A percentile compares a stretch with the other conserved stretches of the same genome.
Evolutionary conservation across 106 monocot genomes (phyloP).

Genomic region (Acorus gramineus): DNA sequence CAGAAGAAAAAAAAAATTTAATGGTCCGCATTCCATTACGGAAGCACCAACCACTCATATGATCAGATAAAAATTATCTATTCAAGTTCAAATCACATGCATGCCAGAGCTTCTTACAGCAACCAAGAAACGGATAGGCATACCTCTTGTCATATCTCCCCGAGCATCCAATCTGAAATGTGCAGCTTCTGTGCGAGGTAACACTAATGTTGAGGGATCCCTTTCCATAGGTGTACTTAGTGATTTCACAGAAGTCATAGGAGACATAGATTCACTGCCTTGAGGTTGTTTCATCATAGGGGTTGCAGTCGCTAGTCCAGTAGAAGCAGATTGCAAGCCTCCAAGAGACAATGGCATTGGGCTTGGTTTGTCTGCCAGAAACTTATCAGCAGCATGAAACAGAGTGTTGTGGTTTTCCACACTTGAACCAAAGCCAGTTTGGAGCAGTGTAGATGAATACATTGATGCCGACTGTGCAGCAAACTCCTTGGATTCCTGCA

Average conservation of each 20-base stretch:
- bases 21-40: too few species aligned
- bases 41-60: too few species aligned
- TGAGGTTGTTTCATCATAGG: constrained; percentile 27
- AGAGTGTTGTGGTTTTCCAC: constrained; percentile 19
- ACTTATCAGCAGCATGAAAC: constrained; percentile 34
- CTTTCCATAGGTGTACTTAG: constrained; percentile 4
- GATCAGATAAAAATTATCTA: too few species aligned
- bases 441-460: constrained; percentile 15
- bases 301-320: constrained; percentile 13
- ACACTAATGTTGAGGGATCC: constrained; percentile 3
- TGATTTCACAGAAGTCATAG: constrained; percentile 15
- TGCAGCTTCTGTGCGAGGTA: constrained; percentile 9
- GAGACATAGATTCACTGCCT: constrained; percentile 9
- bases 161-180: constrained; percentile 28
- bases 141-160: constrained; percentile 11
- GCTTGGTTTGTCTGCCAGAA: constrained; percentile 24
- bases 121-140: too few species aligned
- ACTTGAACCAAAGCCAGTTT: constrained; percentile 4
- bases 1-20: too few species aligned
- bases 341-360: constrained; percentile 19
- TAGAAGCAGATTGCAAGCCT: constrained; percentile 26
- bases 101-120: too few species aligned
- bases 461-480: constrained; percentile 8
- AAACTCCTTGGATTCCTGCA: constrained; percentile 43
- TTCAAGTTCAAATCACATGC: too few species aligned